Evolutionary conservation across 768 basidiomycete species (phyloP).

Genomic region (Rhodocollybia butyracea): DNA sequence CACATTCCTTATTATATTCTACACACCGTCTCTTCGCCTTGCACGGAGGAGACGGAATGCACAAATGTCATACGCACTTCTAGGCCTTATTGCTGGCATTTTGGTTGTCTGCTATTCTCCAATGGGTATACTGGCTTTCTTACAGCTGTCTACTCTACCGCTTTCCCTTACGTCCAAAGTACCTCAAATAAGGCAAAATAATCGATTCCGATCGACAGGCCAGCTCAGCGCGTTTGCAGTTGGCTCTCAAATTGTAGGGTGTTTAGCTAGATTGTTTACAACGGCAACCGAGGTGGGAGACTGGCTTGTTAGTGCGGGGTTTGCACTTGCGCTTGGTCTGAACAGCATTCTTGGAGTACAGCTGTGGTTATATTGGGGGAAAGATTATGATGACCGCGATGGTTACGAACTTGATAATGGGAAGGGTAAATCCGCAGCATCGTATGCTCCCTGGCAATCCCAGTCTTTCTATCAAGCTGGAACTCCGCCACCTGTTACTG

Average conservation of each 20-base stretch:
- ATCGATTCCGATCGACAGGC: slow-evolving; percentile 74
- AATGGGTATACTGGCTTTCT: slow-evolving; percentile 49
- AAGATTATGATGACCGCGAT: slow-evolving; percentile 23
- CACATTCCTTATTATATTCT: slow-evolving; percentile 80
- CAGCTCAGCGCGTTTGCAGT: slow-evolving; percentile 95
- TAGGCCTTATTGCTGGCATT: slow-evolving; percentile 24
- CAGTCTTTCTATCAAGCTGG: neutral
- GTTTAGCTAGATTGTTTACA: slow-evolving; percentile 90
- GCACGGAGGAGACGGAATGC: slow-evolving; percentile 22
- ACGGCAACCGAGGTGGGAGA: slow-evolving; percentile 90
- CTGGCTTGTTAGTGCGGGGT: slow-evolving; percentile 74
- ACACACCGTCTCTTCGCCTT: slow-evolving; percentile 35
- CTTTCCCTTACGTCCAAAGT: slow-evolving; percentile 90
- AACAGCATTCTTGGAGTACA: slow-evolving; percentile 85
- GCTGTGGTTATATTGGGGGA: slow-evolving; percentile 82
- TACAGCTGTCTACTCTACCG: slow-evolving; percentile 87
- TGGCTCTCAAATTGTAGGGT: slow-evolving; percentile 81
- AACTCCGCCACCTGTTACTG: neutral
- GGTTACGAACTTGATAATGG: neutral
- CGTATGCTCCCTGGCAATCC: neutral
- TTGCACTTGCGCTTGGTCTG: slow-evolving; percentile 74
- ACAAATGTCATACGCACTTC: slow-evolving; percentile 29
- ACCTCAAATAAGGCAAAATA: slow-evolving; percentile 88
- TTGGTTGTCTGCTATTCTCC: slow-evolving; percentile 48
- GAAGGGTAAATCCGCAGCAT: neutral